These are phyloP conservation scores for Calonectria pseudoturangicola DNA, from an alignment of 2,329 filamentous ascomycete genomes.

Conservation along the genomic window DNA sequence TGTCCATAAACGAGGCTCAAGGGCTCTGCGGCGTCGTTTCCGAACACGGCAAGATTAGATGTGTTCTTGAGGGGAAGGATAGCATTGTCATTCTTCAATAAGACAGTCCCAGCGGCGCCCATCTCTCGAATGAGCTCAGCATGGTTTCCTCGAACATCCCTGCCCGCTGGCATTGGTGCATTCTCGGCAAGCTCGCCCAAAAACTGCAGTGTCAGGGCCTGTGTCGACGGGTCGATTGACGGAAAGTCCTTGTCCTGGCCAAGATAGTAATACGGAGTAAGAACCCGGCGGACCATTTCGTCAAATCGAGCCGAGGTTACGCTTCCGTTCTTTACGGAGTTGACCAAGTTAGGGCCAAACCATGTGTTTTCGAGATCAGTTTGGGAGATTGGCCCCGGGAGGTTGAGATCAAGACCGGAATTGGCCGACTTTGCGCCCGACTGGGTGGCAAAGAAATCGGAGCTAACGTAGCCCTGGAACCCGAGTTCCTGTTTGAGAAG, in stretches of 20 bases:
- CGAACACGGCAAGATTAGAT: not conserved
- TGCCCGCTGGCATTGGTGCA: not conserved
- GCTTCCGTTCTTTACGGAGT: not conserved
- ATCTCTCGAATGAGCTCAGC: not conserved
- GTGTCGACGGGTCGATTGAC: not conserved
- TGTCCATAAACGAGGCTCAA: not conserved
- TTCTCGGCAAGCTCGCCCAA: not conserved
- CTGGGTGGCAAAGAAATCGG: not conserved
- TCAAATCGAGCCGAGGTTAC: not conserved
- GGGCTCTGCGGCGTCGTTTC: not conserved
- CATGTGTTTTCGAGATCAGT: not conserved
- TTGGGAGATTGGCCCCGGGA: not conserved
- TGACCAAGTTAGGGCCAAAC: not conserved
- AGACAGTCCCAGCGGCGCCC: not conserved
- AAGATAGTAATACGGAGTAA: not conserved
- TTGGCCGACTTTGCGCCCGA: not conserved
- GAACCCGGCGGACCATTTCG: not conserved
- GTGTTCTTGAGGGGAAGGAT: constrained; percentile 1
- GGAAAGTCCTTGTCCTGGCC: not conserved
- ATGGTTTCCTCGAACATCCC: not conserved
- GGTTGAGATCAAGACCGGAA: not conserved
- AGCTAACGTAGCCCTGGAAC: constrained; percentile 17
- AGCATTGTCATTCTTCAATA: not conserved
- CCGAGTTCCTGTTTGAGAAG: constrained; percentile 26
- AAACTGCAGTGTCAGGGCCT: not conserved